Base-by-base conservation (phyloP, 176 grass and related monocot genomes). In the Otatea glauca region DNA sequence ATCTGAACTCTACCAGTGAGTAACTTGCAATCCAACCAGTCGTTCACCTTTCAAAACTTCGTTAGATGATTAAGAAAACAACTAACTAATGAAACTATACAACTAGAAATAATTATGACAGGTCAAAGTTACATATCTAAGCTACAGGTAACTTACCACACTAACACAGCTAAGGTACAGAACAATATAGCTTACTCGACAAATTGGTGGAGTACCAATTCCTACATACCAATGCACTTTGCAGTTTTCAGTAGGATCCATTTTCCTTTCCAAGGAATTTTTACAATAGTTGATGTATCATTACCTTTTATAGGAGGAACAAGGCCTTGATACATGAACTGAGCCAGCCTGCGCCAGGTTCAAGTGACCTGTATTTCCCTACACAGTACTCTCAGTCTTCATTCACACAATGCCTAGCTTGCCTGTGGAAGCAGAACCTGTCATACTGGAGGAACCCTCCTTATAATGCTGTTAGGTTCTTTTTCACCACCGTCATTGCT, bases 361-460 rank as follows among this genome's bases (percentile, higher is more conserved):
- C 95, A 47, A 95, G 76, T 60, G 95, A 98, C 45, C 76, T 98
- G 34, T 61, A 90, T 72, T 98, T 98, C 72, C 62, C 81, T 55
- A 95, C 75, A 24, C 56, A 92, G 15, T 98, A 90, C 34, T 84
- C 95, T 0, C 92, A 83, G 63, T 84, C 92, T 58, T 90, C 74
- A n/a, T 15, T 85, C 63, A 84, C 73, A 18, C 95, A 98, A 85
- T 95, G 91, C 34, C 17, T 93, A n/a, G 95, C 95, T 54, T 93
- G 91, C 42, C 66, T 98, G 43, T 98, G 95, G 95, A 98, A 98
- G 63, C 92, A 93, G 43, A 82, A 77, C 87, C 58, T 90, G 34
- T 98, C 95, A 45, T 98, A 98, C 53, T 98, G 95, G 95, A 88
- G 95, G 77, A 98, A 95, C 64, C 92, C 95, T 81, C 70, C 95